Evolutionary conservation across 129 eudicot genomes (phyloP).

Genomic region (Ambrosia artemisiifolia): DNA sequence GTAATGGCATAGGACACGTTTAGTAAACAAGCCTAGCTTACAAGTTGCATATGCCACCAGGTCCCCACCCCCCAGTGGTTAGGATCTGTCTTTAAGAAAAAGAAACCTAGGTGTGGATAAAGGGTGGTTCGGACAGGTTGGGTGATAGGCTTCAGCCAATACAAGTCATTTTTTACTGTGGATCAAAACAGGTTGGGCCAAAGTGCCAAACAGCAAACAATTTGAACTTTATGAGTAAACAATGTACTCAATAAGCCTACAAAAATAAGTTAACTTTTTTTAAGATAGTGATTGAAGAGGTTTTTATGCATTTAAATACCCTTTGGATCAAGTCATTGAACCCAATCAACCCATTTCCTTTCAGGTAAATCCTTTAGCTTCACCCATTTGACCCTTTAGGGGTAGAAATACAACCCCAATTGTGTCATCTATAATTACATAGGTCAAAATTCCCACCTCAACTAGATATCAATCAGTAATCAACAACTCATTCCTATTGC

Average conservation of each 20-base stretch:
- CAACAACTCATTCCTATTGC: neutral
- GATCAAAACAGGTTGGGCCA: neutral
- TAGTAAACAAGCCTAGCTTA: neutral
- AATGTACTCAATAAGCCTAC: neutral
- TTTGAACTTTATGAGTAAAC: neutral
- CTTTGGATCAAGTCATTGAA: neutral
- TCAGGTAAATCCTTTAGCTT: neutral
- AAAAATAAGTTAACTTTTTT: neutral
- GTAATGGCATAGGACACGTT: slow-evolving; percentile 15
- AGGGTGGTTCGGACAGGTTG: neutral
- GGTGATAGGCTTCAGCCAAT: neutral
- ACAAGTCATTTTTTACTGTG: neutral
- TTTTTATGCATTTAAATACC: neutral
- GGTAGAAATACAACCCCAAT: neutral
- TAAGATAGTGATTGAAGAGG: neutral
- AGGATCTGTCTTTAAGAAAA: slow-evolving; percentile 1
- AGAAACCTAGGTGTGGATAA: neutral
- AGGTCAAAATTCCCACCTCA: neutral
- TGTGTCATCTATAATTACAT: neutral
- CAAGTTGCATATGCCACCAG: slow-evolving; percentile 4
- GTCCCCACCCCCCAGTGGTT: slow-evolving; percentile 8
- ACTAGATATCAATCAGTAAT: slow-evolving; percentile 4
- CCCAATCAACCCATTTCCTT: neutral
- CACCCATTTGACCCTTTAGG: neutral
- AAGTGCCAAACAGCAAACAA: neutral